Base-by-base conservation (phyloP, 2,329 filamentous ascomycete genomes). In the Fusarium sublunatum region DNA sequence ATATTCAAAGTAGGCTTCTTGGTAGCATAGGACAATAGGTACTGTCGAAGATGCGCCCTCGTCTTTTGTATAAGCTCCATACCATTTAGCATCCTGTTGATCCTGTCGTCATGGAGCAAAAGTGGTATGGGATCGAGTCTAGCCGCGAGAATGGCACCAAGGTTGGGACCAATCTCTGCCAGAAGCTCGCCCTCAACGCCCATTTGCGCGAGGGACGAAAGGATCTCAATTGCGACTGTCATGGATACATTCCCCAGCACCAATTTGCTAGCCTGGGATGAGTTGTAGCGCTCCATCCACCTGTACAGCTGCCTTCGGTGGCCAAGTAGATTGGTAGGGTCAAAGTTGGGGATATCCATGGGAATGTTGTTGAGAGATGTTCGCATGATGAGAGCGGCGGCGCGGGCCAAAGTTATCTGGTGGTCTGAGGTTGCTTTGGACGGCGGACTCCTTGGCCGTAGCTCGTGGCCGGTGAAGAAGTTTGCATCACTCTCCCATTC, bases 351-450 rank as follows among this genome's bases (percentile, higher is more conserved):
- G 22, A 44, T 49, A 26, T 61, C 58, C 15, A 38, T 2, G 12
- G 49, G 50, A 19, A 61, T 61, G 3, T 61, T 61, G 34, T 45
- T 61, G 1, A 61, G 34, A 1, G 56, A 44, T 40, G 51, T 8
- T 25, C 58, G 56, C n/a, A 61, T 61, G 10, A 61, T 61, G 1
- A 61, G 43, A 5, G 58, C 56, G 15, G 58, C 58, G 2, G 58
- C 58, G 10, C 58, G 57, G 6, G 58, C 56, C 1, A 61, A 31
- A 0, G 40, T 56, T 2, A 61, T 44, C 12, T 61, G 56, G 3
- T 36, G 29, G 5, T 61, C 58, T 3, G 57, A 25, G 19, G 34
- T 38, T 2, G 58, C 56, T 31, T 61, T 61, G 1, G 12, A 36
- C 1, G 44, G 4, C 2, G 56, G 56, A 1, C 49, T 50, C 13